A percentile compares a stretch with the other conserved stretches of the same genome.
phyloP scores from a whole-genome alignment of 805 yeast genomes.

The Pichia insulana region DNA sequence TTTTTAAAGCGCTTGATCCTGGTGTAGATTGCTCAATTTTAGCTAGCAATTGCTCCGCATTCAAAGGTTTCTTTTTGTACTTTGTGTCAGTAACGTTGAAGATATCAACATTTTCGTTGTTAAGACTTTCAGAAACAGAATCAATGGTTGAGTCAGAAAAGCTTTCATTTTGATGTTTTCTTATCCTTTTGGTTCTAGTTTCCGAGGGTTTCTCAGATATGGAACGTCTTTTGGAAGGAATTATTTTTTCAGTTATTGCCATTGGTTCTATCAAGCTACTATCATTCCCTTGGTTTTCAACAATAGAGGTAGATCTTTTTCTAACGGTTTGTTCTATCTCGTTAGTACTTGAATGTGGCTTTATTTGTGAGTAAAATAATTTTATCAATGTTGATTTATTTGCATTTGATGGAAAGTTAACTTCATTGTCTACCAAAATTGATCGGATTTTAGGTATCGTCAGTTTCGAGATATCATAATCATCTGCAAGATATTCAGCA shows the following conservation, averaged over 20 bases:
- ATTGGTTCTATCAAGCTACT: background rate
- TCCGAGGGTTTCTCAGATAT: constrained; percentile 1
- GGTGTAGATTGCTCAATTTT: background rate
- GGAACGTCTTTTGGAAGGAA: constrained; percentile 10
- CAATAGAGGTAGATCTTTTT: too few species aligned
- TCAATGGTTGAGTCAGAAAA: constrained; percentile 11
- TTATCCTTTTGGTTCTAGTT: background rate
- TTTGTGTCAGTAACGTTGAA: constrained; percentile 7
- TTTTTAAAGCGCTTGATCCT: background rate
- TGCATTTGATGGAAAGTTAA: constrained; percentile 52
- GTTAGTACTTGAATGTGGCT: constrained; percentile 38
- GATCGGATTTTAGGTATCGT: constrained; percentile 66
- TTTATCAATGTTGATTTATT: constrained; percentile 58
- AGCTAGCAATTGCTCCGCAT: background rate
- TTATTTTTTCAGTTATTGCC: constrained; percentile 1
- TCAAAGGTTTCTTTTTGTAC: constrained; percentile 7
- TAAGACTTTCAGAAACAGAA: constrained; percentile 18
- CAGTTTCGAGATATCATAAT: constrained; percentile 58
- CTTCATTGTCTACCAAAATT: constrained; percentile 51
- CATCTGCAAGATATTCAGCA: constrained; percentile 29
- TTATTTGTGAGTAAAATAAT: constrained; percentile 48
- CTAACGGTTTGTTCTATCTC: constrained; percentile 24
- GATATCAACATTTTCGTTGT: constrained; percentile 14
- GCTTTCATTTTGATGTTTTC: constrained; percentile 3
- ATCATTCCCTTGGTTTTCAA: background rate